Conservation (phyloP, 768 basidiomycete genomes). For the Termitomyces sp. region DNA sequence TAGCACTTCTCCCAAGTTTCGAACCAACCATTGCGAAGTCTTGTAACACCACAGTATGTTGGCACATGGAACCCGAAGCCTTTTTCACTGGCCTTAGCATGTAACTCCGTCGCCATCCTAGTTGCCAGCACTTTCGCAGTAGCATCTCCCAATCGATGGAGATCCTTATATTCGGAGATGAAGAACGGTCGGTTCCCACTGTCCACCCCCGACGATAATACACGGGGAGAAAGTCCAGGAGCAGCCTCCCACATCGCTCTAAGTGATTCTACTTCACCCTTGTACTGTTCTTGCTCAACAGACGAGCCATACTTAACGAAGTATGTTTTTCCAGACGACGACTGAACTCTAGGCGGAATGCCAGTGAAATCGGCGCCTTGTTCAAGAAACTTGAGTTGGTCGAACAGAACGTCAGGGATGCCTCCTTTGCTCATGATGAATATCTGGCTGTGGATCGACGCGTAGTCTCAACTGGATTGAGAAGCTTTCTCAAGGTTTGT, state of each 20-base stretch:
- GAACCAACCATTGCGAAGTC: constrained; percentile 71
- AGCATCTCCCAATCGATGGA: constrained; percentile 41
- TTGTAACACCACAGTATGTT: constrained; percentile 75
- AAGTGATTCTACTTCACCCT: constrained; percentile 68
- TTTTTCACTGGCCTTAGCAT: constrained; percentile 46
- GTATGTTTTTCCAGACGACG: constrained; percentile 57
- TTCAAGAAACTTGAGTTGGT: constrained; percentile 47
- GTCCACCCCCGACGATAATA: constrained; percentile 48
- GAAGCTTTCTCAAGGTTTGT: background rate
- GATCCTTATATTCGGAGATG: constrained; percentile 71
- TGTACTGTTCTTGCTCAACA: constrained; percentile 59
- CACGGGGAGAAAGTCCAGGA: constrained; percentile 58
- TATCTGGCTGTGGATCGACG: background rate
- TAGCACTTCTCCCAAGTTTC: constrained; percentile 71
- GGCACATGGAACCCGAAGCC: constrained; percentile 73
- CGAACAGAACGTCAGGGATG: constrained; percentile 33
- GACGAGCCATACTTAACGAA: constrained; percentile 58
- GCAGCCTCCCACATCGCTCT: constrained; percentile 61
- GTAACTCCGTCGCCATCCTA: constrained; percentile 66
- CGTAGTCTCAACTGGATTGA: background rate
- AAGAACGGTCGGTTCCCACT: constrained; percentile 53
- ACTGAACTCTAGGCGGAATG: constrained; percentile 42
- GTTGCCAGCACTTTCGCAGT: constrained; percentile 52
- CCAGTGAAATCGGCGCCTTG: constrained; percentile 46
- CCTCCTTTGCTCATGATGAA: constrained; percentile 10